phyloP scores from a whole-genome alignment of 1,139 yeast genomes.

The Candida dubliniensis region DNA sequence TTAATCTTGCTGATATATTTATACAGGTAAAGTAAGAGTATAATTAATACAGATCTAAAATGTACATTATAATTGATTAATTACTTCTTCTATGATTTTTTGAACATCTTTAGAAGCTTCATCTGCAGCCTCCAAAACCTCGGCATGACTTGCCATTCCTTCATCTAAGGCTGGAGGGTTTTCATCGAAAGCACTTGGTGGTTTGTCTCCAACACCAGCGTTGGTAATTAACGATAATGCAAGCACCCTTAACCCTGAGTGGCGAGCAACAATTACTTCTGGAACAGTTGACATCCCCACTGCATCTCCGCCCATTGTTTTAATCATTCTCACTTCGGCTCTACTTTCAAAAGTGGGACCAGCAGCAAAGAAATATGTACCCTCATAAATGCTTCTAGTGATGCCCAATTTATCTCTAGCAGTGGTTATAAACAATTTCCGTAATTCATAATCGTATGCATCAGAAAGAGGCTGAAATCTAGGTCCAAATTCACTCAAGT shows the following conservation, averaged over 20 bases:
- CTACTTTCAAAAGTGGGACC: slow-evolving; percentile 95
- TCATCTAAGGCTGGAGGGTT: slow-evolving; percentile 55
- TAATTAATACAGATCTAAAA: not conserved
- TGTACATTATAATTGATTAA: slow-evolving; percentile 40
- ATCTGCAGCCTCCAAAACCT: slow-evolving; percentile 81
- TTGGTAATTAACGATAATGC: slow-evolving; percentile 89
- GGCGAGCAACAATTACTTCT: slow-evolving; percentile 90
- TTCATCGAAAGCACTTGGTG: slow-evolving; percentile 68
- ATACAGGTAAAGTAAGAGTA: not conserved
- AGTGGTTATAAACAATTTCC: slow-evolving; percentile 56
- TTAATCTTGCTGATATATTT: not conserved
- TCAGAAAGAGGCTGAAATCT: slow-evolving; percentile 87
- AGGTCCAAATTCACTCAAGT: slow-evolving; percentile 77
- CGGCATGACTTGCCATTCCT: slow-evolving; percentile 88
- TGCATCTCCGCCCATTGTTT: slow-evolving; percentile 80
- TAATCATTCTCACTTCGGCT: slow-evolving; percentile 83
- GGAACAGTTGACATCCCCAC: slow-evolving; percentile 99
- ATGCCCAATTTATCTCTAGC: slow-evolving; percentile 52
- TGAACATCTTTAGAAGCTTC: slow-evolving; percentile 82
- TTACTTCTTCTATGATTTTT: slow-evolving; percentile 61
- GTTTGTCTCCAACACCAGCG: slow-evolving; percentile 70
- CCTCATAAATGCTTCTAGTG: slow-evolving; percentile 73
- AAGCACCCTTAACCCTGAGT: slow-evolving; percentile 74
- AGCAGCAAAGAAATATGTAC: slow-evolving; percentile 79
- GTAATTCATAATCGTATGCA: slow-evolving; percentile 76